A percentile compares a stretch with the other conserved stretches of the same genome.
Evolutionary conservation across 371 early-diverging fungal genomes (phyloP).

Genomic region (Apophysomyces trapeziformis): DNA sequence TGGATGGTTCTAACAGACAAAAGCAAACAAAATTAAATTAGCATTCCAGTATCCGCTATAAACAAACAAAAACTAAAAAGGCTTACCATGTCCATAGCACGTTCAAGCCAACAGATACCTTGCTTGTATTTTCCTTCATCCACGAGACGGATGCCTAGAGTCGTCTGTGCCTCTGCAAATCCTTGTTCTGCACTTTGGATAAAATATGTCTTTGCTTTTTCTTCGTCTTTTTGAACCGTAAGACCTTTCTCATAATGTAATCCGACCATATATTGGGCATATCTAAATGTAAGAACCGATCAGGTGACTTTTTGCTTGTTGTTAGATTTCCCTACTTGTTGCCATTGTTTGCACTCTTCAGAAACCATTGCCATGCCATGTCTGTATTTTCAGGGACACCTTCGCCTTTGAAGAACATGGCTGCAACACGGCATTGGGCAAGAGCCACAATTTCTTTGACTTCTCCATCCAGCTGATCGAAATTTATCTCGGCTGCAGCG

Average conservation of each 20-base stretch:
- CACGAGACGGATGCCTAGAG: slow-evolving; percentile 36
- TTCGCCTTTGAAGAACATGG: slow-evolving; percentile 23
- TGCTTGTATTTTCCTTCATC: slow-evolving; percentile 30
- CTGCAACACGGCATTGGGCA: slow-evolving; percentile 32
- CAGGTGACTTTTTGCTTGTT: not conserved
- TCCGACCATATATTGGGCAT: slow-evolving; percentile 33
- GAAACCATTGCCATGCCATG: slow-evolving; percentile 30
- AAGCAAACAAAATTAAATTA: not conserved
- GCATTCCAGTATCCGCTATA: not conserved
- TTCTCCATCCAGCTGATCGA: slow-evolving; percentile 62
- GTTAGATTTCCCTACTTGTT: slow-evolving; percentile 28
- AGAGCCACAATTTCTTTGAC: slow-evolving; percentile 43
- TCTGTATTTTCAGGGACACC: slow-evolving; percentile 18
- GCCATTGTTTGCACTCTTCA: slow-evolving; percentile 31
- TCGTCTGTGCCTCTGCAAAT: slow-evolving; percentile 47
- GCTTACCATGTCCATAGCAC: slow-evolving; percentile 42
- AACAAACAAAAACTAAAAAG: slow-evolving; percentile 10
- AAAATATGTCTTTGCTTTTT: slow-evolving; percentile 34
- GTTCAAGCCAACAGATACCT: slow-evolving; percentile 44
- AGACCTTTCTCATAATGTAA: slow-evolving; percentile 28
- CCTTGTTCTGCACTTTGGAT: slow-evolving; percentile 43
- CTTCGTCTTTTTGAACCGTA: slow-evolving; percentile 20
- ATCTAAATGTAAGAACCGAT: slow-evolving; percentile 17
- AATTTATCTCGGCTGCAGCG: slow-evolving; percentile 67
- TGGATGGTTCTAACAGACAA: slow-evolving; percentile 34